A percentile compares a stretch with the other conserved stretches of the same genome.
Evolutionary conservation across 2,329 filamentous ascomycete species (phyloP).

Genomic region (Sporothrix humicola): DNA sequence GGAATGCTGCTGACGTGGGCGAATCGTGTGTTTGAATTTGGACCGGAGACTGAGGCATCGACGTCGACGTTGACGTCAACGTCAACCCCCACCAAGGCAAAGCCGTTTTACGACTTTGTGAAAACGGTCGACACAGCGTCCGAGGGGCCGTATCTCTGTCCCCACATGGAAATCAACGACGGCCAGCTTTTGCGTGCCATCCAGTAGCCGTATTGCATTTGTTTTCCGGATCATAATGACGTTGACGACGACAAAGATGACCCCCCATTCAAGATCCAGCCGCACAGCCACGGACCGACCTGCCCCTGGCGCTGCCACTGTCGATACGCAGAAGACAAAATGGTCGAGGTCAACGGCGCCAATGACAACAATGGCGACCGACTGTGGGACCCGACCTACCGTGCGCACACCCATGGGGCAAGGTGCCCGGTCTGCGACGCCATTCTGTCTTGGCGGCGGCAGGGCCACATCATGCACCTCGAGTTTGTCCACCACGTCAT

Average conservation of each 20-base stretch:
- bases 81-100: neutral
- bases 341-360: neutral
- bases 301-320: neutral
- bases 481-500: conserved; percentile 16
- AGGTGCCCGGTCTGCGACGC: neutral
- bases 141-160: neutral
- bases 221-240: neutral
- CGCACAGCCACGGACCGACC: neutral
- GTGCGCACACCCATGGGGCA: neutral
- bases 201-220: neutral
- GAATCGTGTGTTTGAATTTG: conserved; percentile 9
- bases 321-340: neutral
- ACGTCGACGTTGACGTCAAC: neutral
- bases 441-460: neutral
- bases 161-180: conserved; percentile 8
- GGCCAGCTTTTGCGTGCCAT: neutral
- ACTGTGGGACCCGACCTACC: neutral
- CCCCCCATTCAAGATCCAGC: neutral
- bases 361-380: neutral
- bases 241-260: neutral
- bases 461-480: neutral
- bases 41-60: neutral
- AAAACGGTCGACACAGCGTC: neutral
- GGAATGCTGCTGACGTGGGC: conserved; percentile 4
- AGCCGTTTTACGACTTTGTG: neutral